Conservation (phyloP, 495 filamentous ascomycete species). For the Neurospora sp. region DNA sequence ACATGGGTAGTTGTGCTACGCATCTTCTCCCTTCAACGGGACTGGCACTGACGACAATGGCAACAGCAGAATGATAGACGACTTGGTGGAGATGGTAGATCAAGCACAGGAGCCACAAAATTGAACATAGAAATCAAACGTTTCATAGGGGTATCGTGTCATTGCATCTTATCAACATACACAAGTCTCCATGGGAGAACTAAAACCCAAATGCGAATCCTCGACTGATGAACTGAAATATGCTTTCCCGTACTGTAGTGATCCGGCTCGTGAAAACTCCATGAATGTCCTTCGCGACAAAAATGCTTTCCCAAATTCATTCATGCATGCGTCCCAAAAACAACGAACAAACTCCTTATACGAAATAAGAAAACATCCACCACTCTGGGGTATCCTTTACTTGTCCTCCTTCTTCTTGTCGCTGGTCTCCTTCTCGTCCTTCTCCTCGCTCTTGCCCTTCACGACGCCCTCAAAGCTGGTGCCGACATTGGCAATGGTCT, state of each 20-base stretch:
- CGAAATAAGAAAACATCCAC: neutral
- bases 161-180: neutral
- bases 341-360: neutral
- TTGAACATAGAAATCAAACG: neutral
- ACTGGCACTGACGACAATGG: neutral
- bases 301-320: neutral
- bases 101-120: neutral
- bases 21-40: neutral
- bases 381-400: neutral
- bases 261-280: neutral
- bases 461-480: conserved; percentile 50
- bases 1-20: neutral
- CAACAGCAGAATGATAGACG: neutral
- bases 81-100: neutral
- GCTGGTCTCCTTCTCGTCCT: conserved; percentile 60
- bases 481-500: conserved; percentile 50
- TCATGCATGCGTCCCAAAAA: neutral
- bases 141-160: neutral
- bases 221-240: neutral
- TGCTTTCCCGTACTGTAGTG: neutral
- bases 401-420: conserved; percentile 30
- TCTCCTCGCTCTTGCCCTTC: conserved; percentile 29
- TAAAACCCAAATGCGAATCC: neutral
- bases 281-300: neutral
- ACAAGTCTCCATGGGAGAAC: neutral